Conservation (phyloP, 352 stramenopile genomes). For the Globisporangium spiculum region DNA sequence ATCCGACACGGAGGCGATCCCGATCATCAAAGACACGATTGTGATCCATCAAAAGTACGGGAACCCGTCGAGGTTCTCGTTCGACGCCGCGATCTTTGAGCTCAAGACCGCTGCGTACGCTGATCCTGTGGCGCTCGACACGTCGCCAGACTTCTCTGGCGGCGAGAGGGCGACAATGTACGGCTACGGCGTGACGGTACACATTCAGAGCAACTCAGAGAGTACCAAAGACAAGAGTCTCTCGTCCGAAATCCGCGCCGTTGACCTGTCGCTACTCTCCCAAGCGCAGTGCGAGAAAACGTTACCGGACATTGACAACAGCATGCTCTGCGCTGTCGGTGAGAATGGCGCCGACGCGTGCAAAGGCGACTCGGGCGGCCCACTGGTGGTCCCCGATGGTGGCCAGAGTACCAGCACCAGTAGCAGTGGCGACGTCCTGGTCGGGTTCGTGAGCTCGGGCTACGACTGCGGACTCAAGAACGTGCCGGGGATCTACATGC, state of each 20-base stretch:
- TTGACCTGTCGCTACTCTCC: conserved; percentile 25
- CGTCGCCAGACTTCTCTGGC: conserved; percentile 21
- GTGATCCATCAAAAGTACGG: conserved; percentile 29
- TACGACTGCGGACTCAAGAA: conserved; percentile 32
- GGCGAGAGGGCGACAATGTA: conserved; percentile 26
- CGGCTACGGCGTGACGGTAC: conserved; percentile 20
- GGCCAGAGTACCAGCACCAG: not conserved
- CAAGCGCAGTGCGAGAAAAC: conserved; percentile 14
- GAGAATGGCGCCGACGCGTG: conserved; percentile 27
- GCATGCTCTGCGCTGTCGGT: conserved; percentile 28
- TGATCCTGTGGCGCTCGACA: conserved; percentile 20
- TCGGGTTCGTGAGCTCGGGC: conserved; percentile 35
- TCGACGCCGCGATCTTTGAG: conserved; percentile 34
- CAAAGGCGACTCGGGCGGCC: conserved; percentile 36
- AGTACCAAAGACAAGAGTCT: conserved; percentile 11
- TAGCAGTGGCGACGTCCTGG: conserved; percentile 17
- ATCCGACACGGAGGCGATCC: conserved; percentile 24
- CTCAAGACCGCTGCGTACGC: conserved; percentile 27
- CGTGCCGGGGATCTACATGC: conserved; percentile 37
- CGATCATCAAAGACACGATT: conserved; percentile 18
- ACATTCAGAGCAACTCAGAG: not conserved
- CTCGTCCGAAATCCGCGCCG: conserved; percentile 23
- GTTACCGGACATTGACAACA: conserved; percentile 27
- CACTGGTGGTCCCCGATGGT: conserved; percentile 24
- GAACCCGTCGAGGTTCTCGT: conserved; percentile 20